Base-by-base conservation (phyloP, 163 green algal genomes). In the Prototheca wickerhamii region DNA sequence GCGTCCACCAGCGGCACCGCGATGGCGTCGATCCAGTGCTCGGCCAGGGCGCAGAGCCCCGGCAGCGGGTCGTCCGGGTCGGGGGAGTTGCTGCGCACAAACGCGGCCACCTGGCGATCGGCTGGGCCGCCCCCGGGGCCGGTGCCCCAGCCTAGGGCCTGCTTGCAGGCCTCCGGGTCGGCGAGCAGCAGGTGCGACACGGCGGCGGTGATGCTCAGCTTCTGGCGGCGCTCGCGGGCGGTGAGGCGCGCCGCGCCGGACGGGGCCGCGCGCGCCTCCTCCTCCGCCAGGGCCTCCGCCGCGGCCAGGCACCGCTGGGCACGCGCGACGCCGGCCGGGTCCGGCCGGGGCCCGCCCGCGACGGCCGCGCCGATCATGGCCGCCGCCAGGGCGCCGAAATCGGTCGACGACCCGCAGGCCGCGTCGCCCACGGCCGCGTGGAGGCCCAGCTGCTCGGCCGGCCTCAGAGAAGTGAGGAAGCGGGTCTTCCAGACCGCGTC, bases 151-250 rank as follows among this genome's bases (percentile, higher is more conserved):
- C 71, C 69, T 43, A 86, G 67, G 29, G 61, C 55, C 4, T 61
- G 66, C 28, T 68, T 68, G 8, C 77, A 71, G 28, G 55, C 78
- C 23, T 83, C 70, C 0, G 74, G 87, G 55, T 81, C 80, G 50
- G 87, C 91, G 68, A 96, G 76, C 74, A 96, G 82, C 63, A 96
- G 77, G 62, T 80, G 81, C 79, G 44, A 83, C 61, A 52, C 34
- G 25, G 28, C 57, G 57, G 28, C 71, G 71, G 46, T 71, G 46
- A 49, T 57, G 60, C 50, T 78, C 71, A n/a, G n/a, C n/a, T n/a
- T 78, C 71, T 2, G 49, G 60, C n/a, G 61, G 55, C 23, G 35
- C 33, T n/a, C 60, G 49, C 53, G 46, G 42, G 32, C 46, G 30
- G 49, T 68, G 61, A 33, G 26, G 52, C 43, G 61, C 33, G 10